Percentiles rank a stretch among this genome's conserved stretches.
These are phyloP conservation scores for Diplodia seriata DNA, from an alignment of 2,329 filamentous ascomycete species.

Conservation along the genomic window DNA sequence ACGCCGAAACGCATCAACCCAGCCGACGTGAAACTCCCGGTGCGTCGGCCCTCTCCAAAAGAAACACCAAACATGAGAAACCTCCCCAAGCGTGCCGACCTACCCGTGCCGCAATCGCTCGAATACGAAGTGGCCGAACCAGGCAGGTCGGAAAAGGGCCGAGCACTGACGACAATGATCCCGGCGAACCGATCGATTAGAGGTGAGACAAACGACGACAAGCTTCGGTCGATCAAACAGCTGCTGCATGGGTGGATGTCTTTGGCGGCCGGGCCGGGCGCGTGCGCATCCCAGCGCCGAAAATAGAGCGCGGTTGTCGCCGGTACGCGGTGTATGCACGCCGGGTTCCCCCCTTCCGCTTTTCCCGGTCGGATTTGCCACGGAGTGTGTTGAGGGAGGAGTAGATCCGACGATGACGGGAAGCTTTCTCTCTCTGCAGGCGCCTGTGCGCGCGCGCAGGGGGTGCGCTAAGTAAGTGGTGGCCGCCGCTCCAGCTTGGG, in stretches of 20 bases:
- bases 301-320: not conserved
- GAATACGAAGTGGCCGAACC: not conserved
- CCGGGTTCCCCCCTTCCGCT: not conserved
- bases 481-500: no score
- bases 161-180: not conserved
- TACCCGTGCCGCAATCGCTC: not conserved
- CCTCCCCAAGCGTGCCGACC: not conserved
- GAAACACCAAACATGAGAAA: not conserved
- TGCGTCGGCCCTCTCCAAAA: not conserved
- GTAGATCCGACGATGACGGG: not conserved
- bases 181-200: not conserved
- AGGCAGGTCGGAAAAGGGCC: not conserved
- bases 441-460: no score
- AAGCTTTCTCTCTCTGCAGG: no score
- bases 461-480: no score
- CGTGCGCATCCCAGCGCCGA: not conserved
- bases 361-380: not conserved
- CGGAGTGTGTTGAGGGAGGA: no score
- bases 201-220: not conserved
- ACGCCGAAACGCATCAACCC: not conserved
- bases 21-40: no score
- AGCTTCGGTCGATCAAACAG: not conserved
- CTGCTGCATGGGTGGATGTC: not conserved
- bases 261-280: not conserved
- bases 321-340: not conserved